These are phyloP conservation scores for Whalleya microplaca DNA, from an alignment of 2,329 filamentous ascomycete species.

Conservation along the genomic window DNA sequence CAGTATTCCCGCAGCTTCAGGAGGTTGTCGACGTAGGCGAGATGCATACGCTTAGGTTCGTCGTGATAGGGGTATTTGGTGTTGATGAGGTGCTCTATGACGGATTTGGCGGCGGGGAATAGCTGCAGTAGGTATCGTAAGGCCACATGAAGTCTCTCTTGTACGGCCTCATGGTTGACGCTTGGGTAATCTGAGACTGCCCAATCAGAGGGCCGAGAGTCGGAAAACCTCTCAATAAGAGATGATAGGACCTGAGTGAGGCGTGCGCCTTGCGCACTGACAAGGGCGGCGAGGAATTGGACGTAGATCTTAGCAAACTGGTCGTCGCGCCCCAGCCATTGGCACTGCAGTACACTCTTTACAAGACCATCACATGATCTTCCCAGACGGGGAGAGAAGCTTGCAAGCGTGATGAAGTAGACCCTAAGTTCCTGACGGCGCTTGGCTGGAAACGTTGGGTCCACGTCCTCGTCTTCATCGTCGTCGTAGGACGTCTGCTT, in stretches of 20 bases:
- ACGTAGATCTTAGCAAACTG: slow-evolving; percentile 69
- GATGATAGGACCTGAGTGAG: slow-evolving; percentile 75
- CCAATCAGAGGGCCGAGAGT: slow-evolving; percentile 50
- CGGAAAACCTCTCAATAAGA: slow-evolving; percentile 78
- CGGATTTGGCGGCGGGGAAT: slow-evolving; percentile 76
- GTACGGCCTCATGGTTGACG: slow-evolving; percentile 67
- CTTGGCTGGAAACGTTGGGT: slow-evolving; percentile 41
- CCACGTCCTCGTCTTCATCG: slow-evolving; percentile 50
- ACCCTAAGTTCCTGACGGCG: slow-evolving; percentile 58
- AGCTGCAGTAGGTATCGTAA: slow-evolving; percentile 78
- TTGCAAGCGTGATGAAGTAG: slow-evolving; percentile 66
- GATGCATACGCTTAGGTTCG: slow-evolving; percentile 77
- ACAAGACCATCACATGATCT: slow-evolving; percentile 63
- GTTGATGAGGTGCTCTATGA: slow-evolving; percentile 69
- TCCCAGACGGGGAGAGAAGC: slow-evolving; percentile 62
- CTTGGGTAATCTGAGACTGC: slow-evolving; percentile 56
- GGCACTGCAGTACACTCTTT: slow-evolving; percentile 60
- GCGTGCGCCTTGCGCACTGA: slow-evolving; percentile 82
- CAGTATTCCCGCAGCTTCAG: slow-evolving; percentile 77
- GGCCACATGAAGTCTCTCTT: slow-evolving; percentile 74
- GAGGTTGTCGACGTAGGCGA: slow-evolving; percentile 87
- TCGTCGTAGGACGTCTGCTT: slow-evolving; percentile 50
- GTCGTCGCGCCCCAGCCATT: slow-evolving; percentile 68
- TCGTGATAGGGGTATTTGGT: slow-evolving; percentile 76
- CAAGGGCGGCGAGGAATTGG: slow-evolving; percentile 70